Base-by-base conservation (phyloP, 139 green algal species). In the Astrephomene gubernaculifera region DNA sequence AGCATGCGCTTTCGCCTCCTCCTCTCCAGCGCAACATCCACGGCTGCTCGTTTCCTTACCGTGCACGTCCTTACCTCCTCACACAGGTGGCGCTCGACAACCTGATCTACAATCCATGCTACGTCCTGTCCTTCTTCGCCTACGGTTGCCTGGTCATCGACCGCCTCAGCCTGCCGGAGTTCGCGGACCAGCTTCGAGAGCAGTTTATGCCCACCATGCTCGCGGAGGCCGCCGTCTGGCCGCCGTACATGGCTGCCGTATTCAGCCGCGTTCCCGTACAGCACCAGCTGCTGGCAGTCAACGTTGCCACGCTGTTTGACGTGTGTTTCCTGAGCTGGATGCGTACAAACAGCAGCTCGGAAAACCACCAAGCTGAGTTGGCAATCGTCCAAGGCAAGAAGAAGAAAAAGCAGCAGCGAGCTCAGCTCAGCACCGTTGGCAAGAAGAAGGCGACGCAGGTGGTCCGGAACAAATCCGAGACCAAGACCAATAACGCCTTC, bases 271-370 rank as follows among this genome's bases (percentile, higher is more conserved):
- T 93, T 60, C 90, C 81, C 19, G 44, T 87, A 24, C 39, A 44
- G 25, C 86, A 90, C 61, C 80, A 90, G 85, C 89, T 94, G 81
- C 89, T 94, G 82, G 89, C 91, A 12, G 87, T 93, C 61, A 94
- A 94, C 82, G 53, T 80, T 9, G 69, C 90, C n/a, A 92, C 91
- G 31, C 73, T 94, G 0, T 27, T 89, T 12, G 91, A 94, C 61
- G 88, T 86, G 4, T 72, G 71, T n/a, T 93, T 94, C 70, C 85
- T 94, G 41, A 89, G 65, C 57, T 94, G 89, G 88, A 45, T 72
- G 6, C 61, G 88, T n/a, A n/a, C n/a, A n/a, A n/a, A n/a, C 36
- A 88, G 12, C 49, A 57, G 17, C 12, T 17, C 12, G 12, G 49
- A 57, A 17, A 12, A 57, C 12, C 12, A 57, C 12, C 49, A 57